Conservation (phyloP, 306 rosid genomes). For the Malus sieversii region DNA sequence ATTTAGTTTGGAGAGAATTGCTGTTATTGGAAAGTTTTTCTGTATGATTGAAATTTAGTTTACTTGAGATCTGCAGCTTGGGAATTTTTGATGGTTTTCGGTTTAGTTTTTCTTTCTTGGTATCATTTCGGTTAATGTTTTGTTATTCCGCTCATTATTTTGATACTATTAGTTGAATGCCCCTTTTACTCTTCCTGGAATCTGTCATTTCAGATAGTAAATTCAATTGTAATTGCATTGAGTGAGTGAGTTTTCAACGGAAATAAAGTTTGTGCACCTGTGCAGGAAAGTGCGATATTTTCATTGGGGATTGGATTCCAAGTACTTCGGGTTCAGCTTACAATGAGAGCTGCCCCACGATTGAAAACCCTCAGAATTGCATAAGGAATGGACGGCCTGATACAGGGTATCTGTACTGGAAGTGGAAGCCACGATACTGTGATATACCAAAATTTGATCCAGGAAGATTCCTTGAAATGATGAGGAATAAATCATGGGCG, state of each 20-base stretch:
- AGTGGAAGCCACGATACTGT: conserved; percentile 74
- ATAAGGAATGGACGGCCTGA: conserved; percentile 87
- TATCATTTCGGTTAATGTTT: not conserved
- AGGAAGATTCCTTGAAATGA: conserved; percentile 47
- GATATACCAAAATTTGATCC: conserved; percentile 60
- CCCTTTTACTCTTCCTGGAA: not conserved
- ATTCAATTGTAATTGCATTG: not conserved
- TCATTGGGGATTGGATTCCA: conserved; percentile 77
- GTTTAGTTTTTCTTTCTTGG: not conserved
- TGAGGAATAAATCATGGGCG: conserved; percentile 82
- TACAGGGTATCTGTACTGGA: conserved; percentile 62
- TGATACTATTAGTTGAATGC: not conserved
- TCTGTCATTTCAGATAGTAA: not conserved
- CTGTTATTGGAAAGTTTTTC: not conserved
- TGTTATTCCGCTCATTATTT: not conserved
- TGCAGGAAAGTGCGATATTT: conserved; percentile 70
- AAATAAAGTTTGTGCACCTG: not conserved
- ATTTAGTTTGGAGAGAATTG: not conserved
- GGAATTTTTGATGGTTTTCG: not conserved
- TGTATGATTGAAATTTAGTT: not conserved
- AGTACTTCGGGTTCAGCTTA: conserved; percentile 58
- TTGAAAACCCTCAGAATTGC: conserved; percentile 87
- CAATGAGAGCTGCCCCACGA: conserved; percentile 61
- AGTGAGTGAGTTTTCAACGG: conserved; percentile 1
- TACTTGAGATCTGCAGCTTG: conserved; percentile 1